Conservation (phyloP, 1,139 yeast genomes). For the Candida tunisiensis region DNA sequence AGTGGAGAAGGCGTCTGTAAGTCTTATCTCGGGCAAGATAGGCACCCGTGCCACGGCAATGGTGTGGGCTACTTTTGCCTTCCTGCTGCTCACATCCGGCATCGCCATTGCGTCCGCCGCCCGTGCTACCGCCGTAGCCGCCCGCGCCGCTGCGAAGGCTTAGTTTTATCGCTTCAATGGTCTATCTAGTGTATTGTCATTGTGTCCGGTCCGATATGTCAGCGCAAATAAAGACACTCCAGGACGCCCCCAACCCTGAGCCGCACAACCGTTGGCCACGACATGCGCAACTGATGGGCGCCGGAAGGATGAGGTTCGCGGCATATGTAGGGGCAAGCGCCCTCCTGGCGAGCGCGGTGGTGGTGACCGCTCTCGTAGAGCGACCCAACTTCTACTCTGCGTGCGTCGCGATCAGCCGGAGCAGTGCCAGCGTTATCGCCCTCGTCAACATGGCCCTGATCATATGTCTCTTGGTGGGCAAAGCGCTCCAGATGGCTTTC, state of each 20-base stretch:
- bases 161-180: not conserved
- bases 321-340: constrained; percentile 13
- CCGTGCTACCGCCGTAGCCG: not conserved
- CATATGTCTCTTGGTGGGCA: constrained; percentile 25
- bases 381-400: constrained; percentile 31
- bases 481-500: constrained; percentile 29
- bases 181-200: too few relatives aligned
- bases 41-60: constrained; percentile 43
- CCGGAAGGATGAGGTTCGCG: constrained; percentile 9
- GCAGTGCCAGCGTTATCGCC: constrained; percentile 23
- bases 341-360: constrained; percentile 15
- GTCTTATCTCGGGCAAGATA: constrained; percentile 25
- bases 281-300: constrained; percentile 1
- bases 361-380: constrained; percentile 17
- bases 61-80: constrained; percentile 46
- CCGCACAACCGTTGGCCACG: not conserved
- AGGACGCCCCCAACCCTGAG: too few relatives aligned
- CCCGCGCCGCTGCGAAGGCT: not conserved
- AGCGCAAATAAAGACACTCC: too few relatives aligned
- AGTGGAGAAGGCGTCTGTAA: constrained; percentile 35
- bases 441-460: constrained; percentile 28
- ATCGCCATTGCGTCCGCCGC: not conserved
- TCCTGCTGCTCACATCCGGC: constrained; percentile 12
- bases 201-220: too few relatives aligned
- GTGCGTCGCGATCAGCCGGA: constrained; percentile 27